Percentiles rank a stretch among this genome's conserved stretches.
Evolutionary conservation across 352 stramenopile species (phyloP).

Genomic region (Pseudoperonospora humuli): DNA sequence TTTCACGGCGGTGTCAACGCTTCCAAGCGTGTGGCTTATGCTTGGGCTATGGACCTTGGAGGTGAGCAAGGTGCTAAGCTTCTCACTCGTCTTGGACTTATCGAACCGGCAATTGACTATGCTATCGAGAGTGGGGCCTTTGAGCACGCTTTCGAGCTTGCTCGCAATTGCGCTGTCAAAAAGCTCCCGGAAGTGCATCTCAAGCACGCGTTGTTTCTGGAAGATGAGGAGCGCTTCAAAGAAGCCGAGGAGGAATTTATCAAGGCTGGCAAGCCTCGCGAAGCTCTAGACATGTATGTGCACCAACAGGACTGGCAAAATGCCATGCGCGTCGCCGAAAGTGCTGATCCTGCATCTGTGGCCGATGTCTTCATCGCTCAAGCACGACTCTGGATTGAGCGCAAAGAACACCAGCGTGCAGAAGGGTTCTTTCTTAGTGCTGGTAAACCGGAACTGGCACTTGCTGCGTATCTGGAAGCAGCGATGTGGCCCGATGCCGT

Average conservation of each 20-base stretch:
- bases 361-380: constrained; percentile 90
- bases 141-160: constrained; percentile 90
- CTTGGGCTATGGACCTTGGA: constrained; percentile 88
- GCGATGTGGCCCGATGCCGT: too few relatives aligned
- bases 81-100: constrained; percentile 85
- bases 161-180: constrained; percentile 70
- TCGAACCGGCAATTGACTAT: constrained; percentile 92
- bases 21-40: constrained; percentile 90
- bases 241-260: constrained; percentile 91
- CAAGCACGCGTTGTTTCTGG: constrained; percentile 90
- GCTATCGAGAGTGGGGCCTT: constrained; percentile 89
- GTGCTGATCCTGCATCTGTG: constrained; percentile 79
- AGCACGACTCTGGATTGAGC: constrained; percentile 77
- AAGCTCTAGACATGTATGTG: constrained; percentile 95
- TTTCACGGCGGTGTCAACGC: constrained; percentile 88
- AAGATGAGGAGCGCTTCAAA: constrained; percentile 91
- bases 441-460: constrained; percentile 85
- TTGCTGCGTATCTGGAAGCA: too few relatives aligned
- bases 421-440: constrained; percentile 90
- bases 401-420: constrained; percentile 77
- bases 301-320: constrained; percentile 91
- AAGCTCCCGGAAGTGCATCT: constrained; percentile 90
- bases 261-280: constrained; percentile 86
- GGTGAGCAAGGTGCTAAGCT: constrained; percentile 87
- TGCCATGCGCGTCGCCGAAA: constrained; percentile 88